Percentiles rank a stretch among this genome's conserved stretches.
Conservation (phyloP, 2,329 filamentous ascomycete species). For the Claviceps africana region DNA sequence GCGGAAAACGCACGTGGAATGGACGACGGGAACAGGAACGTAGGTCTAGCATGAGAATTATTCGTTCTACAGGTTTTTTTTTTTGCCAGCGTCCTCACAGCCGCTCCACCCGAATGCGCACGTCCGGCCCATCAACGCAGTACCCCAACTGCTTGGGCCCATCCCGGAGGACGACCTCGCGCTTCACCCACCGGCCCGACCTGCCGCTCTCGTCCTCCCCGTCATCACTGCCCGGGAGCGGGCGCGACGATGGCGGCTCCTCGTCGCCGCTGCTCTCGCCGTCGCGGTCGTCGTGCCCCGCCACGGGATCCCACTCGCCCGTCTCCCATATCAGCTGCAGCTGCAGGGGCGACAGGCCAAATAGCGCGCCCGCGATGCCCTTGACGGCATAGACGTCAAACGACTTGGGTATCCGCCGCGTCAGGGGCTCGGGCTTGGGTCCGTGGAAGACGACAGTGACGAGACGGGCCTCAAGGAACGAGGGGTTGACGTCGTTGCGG, state of each 20-base stretch:
- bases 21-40: too few species aligned
- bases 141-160: conserved; percentile 72
- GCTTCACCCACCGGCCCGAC: conserved; percentile 52
- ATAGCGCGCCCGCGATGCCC: conserved; percentile 60
- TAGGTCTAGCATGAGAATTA: too few species aligned
- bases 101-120: conserved; percentile 55
- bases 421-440: conserved; percentile 6
- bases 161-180: conserved; percentile 67
- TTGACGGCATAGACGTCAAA: conserved; percentile 74
- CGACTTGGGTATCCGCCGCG: conserved; percentile 52
- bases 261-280: conserved; percentile 40
- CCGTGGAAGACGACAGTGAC: conserved; percentile 46
- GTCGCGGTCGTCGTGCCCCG: conserved; percentile 45
- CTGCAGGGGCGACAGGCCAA: conserved; percentile 47
- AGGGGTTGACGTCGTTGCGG: conserved; percentile 49
- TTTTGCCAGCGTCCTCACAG: neutral
- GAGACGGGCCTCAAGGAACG: conserved; percentile 69
- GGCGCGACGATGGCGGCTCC: conserved; percentile 12
- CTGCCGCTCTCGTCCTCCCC: conserved; percentile 14
- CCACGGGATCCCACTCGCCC: conserved; percentile 74
- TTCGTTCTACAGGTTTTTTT: too few species aligned
- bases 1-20: too few species aligned
- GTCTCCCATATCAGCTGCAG: conserved; percentile 74
- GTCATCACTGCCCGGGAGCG: neutral
- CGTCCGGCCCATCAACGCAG: conserved; percentile 62